Evolutionary conservation across 2,329 filamentous ascomycete genomes (phyloP).

Genomic region (Fusarium sp.): DNA sequence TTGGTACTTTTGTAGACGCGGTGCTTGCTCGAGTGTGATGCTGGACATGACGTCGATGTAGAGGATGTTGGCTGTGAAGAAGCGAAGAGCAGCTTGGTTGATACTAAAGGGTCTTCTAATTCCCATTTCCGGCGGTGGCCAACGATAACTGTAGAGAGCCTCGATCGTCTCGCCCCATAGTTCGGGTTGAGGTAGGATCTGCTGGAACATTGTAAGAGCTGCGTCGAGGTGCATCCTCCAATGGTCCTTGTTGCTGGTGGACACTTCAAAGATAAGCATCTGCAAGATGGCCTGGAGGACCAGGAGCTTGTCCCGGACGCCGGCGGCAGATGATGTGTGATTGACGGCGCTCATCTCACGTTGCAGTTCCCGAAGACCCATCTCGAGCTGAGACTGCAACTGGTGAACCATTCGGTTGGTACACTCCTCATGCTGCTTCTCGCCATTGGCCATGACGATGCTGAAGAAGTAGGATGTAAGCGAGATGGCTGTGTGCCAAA

Average conservation of each 20-base stretch:
- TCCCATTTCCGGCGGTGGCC: conserved; percentile 51
- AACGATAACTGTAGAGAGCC: conserved; percentile 47
- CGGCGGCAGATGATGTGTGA: conserved; percentile 45
- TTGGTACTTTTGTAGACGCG: conserved; percentile 58
- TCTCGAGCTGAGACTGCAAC: conserved; percentile 59
- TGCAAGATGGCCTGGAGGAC: conserved; percentile 66
- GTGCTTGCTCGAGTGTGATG: conserved; percentile 58
- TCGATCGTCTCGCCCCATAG: conserved; percentile 54
- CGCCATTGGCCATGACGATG: conserved; percentile 54
- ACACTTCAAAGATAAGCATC: conserved; percentile 65
- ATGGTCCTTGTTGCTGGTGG: conserved; percentile 59
- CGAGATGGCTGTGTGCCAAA: conserved; percentile 69
- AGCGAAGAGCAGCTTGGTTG: conserved; percentile 61
- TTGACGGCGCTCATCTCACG: conserved; percentile 56
- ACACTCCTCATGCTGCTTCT: conserved; percentile 51
- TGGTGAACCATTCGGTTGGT: conserved; percentile 52
- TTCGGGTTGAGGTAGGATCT: conserved; percentile 55
- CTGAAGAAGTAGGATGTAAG: conserved; percentile 70
- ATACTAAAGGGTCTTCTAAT: conserved; percentile 56
- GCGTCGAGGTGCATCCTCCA: conserved; percentile 65
- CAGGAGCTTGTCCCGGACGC: conserved; percentile 51
- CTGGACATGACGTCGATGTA: conserved; percentile 64
- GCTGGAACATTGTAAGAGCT: conserved; percentile 62
- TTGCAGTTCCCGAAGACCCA: conserved; percentile 59
- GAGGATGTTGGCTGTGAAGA: conserved; percentile 60